Percentiles rank a stretch among this genome's conserved stretches.
Evolutionary conservation across 202 grass and related monocot species (phyloP).

Genomic region (Eragrostis tef): DNA sequence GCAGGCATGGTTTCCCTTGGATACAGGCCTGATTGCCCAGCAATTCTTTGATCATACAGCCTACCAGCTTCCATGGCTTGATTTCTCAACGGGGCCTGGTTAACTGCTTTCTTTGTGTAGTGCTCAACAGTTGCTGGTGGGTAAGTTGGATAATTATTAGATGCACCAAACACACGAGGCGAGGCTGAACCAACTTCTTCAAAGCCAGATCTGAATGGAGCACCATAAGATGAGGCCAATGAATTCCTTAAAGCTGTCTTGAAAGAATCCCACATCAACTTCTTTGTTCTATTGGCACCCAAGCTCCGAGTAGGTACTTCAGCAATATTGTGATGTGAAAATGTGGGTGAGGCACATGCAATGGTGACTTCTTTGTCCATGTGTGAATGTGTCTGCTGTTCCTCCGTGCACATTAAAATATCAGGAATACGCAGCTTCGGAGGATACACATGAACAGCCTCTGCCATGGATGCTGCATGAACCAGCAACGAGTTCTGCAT

Average conservation of each 20-base stretch:
- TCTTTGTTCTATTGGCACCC: conserved; percentile 44
- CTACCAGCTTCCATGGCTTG: conserved; percentile 45
- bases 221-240: conserved; percentile 30
- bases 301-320: conserved; percentile 22
- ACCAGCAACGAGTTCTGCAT: conserved; percentile 38
- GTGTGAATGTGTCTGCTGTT: conserved; percentile 32
- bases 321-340: conserved; percentile 42
- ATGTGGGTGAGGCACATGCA: conserved; percentile 33
- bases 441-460: conserved; percentile 38
- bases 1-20: conserved; percentile 62
- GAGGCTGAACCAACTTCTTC: conserved; percentile 35
- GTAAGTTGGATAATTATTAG: conserved; percentile 42
- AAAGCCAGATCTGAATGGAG: conserved; percentile 45
- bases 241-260: conserved; percentile 38
- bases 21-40: conserved; percentile 39
- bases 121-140: conserved; percentile 23
- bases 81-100: conserved; percentile 39
- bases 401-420: conserved; percentile 12
- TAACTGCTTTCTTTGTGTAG: conserved; percentile 36
- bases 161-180: conserved; percentile 46
- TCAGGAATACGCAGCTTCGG: conserved; percentile 27
- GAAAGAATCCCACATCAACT: conserved; percentile 50
- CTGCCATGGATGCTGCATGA: conserved; percentile 21
- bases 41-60: conserved; percentile 43
- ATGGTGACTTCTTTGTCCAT: conserved; percentile 49